Evolutionary conservation across 2,329 filamentous ascomycete species (phyloP), one percentile per base, ranked within the genome.

Genomic region (Juglanconis oblonga): DNA sequence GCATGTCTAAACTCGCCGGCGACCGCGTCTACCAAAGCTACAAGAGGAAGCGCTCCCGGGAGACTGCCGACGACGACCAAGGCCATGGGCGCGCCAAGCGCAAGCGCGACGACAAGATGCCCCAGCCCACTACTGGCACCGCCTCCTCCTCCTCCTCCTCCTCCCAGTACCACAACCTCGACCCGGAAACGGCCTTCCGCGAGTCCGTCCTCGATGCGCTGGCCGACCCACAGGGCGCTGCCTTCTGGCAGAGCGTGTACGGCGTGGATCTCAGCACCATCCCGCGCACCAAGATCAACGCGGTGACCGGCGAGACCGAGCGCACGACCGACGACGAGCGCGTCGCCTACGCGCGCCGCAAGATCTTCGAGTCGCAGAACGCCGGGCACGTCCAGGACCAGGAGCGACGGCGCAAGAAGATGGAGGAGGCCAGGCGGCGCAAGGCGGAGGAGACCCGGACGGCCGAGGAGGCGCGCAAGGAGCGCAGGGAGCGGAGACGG

Each of bases 351-450:
- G 94, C 99, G 44, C 86, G 94, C 17, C 83, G 83, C 55, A 88
- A 87, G 74, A 98, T 99, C 95, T 99, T 92, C 89, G 93, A 97
- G 79, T 92, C 91, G 76, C 96, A 90, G 56, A 87, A 97, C 70
- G 88, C 94, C 65, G 90, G 94, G 29, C 77, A 96, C 55, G 73
- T 94, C 0, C 90, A 95, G 68, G 92, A 95, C 73, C 83, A 88
- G 59, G 87, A 86, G 70, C 67, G 67, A 68, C 72, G 73, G 62
- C 72, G 72, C 52, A 74, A 77, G 64, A 80, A 79, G 63, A 81
- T 79, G 63, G 74, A 77, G 58, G 80, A 32, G 29, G 84, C 64
- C 81, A 79, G 65, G 58, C 75, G 77, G 51, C 73, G 73, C 44
- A 69, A 74, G 61, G 72, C 70, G 61, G 68, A 68, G 67, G 70